phyloP scores from a whole-genome alignment of 1,284 basidiomycete genomes.

The Sporisorium scitamineum region DNA sequence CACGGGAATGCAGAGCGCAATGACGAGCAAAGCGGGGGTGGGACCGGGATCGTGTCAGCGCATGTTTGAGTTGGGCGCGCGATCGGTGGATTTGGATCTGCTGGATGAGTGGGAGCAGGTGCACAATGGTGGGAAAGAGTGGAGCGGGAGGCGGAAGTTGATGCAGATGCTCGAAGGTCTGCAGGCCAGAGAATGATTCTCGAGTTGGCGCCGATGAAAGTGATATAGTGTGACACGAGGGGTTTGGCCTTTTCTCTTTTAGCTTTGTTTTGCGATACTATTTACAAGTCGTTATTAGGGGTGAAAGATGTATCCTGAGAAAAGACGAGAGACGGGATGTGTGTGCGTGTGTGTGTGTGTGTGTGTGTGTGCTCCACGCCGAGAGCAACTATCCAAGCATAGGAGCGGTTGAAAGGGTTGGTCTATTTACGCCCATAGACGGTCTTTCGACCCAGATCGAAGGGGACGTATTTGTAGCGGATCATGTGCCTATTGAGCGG shows the following conservation, averaged over 20 bases:
- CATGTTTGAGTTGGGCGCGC: slow-evolving; percentile 56
- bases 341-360: neutral
- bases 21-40: slow-evolving; percentile 32
- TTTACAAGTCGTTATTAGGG: neutral
- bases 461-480: slow-evolving; percentile 90
- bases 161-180: slow-evolving; percentile 13
- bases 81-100: slow-evolving; percentile 78
- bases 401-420: neutral
- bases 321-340: slow-evolving; percentile 3
- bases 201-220: no score
- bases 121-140: slow-evolving; percentile 76
- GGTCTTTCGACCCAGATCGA: slow-evolving; percentile 86
- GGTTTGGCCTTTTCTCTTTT: no score
- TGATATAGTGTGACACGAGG: neutral
- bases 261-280: neutral
- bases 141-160: slow-evolving; percentile 73
- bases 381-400: neutral
- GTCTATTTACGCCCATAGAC: slow-evolving; percentile 55
- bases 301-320: slow-evolving; percentile 1
- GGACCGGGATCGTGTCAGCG: slow-evolving; percentile 63
- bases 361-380: neutral
- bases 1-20: slow-evolving; percentile 14
- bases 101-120: slow-evolving; percentile 79
- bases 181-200: neutral
- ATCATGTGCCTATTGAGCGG: slow-evolving; percentile 87